Percentiles rank a stretch among this genome's conserved stretches.
phyloP scores from a whole-genome alignment of 176 grass and related monocot genomes.

The Avena sativa region DNA sequence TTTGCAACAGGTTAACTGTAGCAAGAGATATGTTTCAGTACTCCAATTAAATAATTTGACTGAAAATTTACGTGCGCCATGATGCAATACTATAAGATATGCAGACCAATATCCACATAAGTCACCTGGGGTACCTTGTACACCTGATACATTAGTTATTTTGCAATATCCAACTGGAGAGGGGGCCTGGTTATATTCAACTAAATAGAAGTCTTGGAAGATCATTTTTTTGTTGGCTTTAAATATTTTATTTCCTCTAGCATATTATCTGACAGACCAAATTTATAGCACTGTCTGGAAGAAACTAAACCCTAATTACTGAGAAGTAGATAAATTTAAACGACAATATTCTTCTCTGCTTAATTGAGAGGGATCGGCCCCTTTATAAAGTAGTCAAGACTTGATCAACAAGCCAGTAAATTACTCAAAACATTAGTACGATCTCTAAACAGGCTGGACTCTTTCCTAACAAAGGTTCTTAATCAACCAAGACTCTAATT shows the following conservation, averaged over 20 bases:
- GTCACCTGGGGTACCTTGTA: not conserved
- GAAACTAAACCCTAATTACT: too few relatives aligned
- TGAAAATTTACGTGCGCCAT: not conserved
- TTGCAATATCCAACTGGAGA: conserved; percentile 20
- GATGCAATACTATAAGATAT: not conserved
- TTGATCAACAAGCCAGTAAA: too few relatives aligned
- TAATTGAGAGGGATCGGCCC: too few relatives aligned
- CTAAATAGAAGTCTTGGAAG: not conserved
- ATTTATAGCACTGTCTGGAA: not conserved
- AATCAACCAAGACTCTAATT: too few relatives aligned
- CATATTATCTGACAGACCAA: not conserved
- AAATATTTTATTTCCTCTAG: not conserved
- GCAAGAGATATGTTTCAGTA: not conserved
- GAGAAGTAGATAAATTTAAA: too few relatives aligned
- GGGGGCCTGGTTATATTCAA: not conserved
- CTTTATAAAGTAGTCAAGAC: too few relatives aligned
- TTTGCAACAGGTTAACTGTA: conserved; percentile 9
- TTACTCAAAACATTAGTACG: too few relatives aligned
- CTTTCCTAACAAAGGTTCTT: too few relatives aligned
- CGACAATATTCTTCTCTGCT: too few relatives aligned
- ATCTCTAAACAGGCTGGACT: too few relatives aligned
- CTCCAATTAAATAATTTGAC: not conserved
- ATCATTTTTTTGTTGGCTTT: not conserved
- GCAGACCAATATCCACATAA: not conserved
- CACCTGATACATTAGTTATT: not conserved